Evolutionary conservation across 352 stramenopile species (phyloP).

Genomic region (Phytophthora parvispora): DNA sequence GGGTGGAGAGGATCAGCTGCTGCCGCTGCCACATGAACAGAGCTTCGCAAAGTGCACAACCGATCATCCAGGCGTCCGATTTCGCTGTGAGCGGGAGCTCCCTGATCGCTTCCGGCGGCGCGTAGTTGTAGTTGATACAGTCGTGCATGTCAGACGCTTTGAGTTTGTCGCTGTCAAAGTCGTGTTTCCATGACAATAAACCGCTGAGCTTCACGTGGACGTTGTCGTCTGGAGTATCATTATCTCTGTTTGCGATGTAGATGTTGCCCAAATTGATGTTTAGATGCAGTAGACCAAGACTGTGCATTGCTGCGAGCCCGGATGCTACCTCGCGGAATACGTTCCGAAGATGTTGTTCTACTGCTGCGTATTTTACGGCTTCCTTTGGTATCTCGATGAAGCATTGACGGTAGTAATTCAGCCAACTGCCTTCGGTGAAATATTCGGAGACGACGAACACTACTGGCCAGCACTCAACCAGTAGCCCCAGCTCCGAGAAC

Average conservation of each 20-base stretch:
- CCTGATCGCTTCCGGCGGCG: conserved; percentile 54
- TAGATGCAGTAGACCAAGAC: conserved; percentile 55
- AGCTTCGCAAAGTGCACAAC: conserved; percentile 61
- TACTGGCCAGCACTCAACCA: conserved; percentile 71
- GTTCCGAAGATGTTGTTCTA: conserved; percentile 44
- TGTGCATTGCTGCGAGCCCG: conserved; percentile 67
- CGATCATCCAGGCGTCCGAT: conserved; percentile 74
- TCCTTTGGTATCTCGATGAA: conserved; percentile 9
- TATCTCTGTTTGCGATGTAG: conserved; percentile 37
- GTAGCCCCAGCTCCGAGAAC: conserved; percentile 67
- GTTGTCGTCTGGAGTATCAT: background rate
- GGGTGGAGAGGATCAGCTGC: conserved; percentile 32
- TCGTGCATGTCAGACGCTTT: conserved; percentile 43
- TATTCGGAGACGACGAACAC: conserved; percentile 63
- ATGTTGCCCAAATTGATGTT: conserved; percentile 68
- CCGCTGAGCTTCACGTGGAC: conserved; percentile 49
- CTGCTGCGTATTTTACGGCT: conserved; percentile 16
- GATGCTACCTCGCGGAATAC: conserved; percentile 63
- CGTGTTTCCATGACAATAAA: conserved; percentile 52
- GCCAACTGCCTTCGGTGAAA: conserved; percentile 51
- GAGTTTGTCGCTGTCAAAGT: conserved; percentile 45
- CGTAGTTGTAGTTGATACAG: conserved; percentile 45
- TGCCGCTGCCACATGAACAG: conserved; percentile 62
- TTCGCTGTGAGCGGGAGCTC: conserved; percentile 48
- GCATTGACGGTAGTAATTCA: conserved; percentile 28